phyloP scores from a whole-genome alignment of 371 early-diverging fungal species.

The Conidiobolus incongruus region DNA sequence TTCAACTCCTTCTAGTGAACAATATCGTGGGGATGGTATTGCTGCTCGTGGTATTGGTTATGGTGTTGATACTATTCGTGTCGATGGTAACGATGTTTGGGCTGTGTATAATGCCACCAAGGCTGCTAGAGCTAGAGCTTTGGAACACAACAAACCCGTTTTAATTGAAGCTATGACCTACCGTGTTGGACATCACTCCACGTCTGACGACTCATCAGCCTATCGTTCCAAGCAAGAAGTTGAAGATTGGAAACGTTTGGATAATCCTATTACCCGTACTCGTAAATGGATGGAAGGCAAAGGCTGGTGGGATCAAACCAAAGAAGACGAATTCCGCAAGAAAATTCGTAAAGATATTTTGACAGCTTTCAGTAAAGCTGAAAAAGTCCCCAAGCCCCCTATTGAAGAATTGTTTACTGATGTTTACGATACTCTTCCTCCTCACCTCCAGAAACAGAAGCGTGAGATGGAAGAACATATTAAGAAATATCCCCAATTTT shows the following conservation, averaged over 20 bases:
- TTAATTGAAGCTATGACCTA: conserved; percentile 95
- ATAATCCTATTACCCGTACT: conserved; percentile 78
- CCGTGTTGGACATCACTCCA: conserved; percentile 89
- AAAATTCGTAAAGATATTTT: conserved; percentile 41
- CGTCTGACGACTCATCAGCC: conserved; percentile 92
- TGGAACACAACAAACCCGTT: conserved; percentile 64
- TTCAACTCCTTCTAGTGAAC: conserved; percentile 83
- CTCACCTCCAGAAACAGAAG: conserved; percentile 48
- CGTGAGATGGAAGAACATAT: conserved; percentile 51
- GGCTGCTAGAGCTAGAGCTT: conserved; percentile 59
- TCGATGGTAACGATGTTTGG: conserved; percentile 84
- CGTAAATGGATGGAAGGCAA: conserved; percentile 68
- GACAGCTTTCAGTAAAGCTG: conserved; percentile 57
- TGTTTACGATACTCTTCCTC: conserved; percentile 75
- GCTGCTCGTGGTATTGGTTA: conserved; percentile 83
- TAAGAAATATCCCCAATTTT: conserved; percentile 73
- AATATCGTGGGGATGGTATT: conserved; percentile 94
- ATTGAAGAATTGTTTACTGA: conserved; percentile 71
- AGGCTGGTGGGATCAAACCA: conserved; percentile 63
- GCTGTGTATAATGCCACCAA: conserved; percentile 84
- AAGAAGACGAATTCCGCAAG: conserved; percentile 39
- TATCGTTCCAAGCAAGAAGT: conserved; percentile 79
- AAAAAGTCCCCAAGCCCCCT: conserved; percentile 69
- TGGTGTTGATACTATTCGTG: conserved; percentile 90
- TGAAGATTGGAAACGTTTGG: conserved; percentile 65